Conservation (phyloP, 768 basidiomycete genomes). For the Amanita exitialis region DNA sequence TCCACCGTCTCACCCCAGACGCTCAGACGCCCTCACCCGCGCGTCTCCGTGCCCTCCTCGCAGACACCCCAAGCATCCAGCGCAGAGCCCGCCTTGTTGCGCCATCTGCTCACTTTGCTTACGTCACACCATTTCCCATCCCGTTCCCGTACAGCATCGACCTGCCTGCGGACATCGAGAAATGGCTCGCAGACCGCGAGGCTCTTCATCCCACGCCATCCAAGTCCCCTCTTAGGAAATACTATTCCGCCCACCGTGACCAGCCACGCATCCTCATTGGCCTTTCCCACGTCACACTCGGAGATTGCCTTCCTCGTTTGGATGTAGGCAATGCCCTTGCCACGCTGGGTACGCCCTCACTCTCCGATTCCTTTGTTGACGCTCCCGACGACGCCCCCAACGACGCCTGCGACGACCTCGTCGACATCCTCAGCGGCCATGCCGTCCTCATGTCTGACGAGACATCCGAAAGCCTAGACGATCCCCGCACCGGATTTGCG, state of each 20-base stretch:
- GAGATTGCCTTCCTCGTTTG: conserved; percentile 75
- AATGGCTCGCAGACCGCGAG: conserved; percentile 66
- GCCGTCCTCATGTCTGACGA: conserved; percentile 49
- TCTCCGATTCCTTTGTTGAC: conserved; percentile 30
- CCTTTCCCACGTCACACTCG: conserved; percentile 54
- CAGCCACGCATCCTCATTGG: conserved; percentile 56
- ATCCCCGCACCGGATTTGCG: conserved; percentile 30
- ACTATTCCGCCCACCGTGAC: conserved; percentile 38
- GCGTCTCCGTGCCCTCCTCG: conserved; percentile 42
- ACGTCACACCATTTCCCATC: conserved; percentile 72
- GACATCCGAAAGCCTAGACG: conserved; percentile 6
- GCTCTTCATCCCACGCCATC: conserved; percentile 22
- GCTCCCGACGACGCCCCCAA: conserved; percentile 23
- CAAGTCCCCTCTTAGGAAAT: conserved; percentile 34
- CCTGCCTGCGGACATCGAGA: conserved; percentile 57
- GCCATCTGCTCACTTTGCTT: conserved; percentile 59
- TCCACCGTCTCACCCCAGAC: conserved; percentile 48
- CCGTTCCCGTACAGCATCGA: conserved; percentile 76
- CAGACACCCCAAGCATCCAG: conserved; percentile 50
- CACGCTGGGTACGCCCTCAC: conserved; percentile 49
- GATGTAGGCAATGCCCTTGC: conserved; percentile 80
- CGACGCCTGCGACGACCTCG: conserved; percentile 52
- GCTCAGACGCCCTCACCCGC: conserved; percentile 38
- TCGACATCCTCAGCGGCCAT: conserved; percentile 77
- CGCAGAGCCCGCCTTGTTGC: conserved; percentile 57